Evolutionary conservation across 2,329 filamentous ascomycete species (phyloP).

Genomic region (Bipolaris cookei): DNA sequence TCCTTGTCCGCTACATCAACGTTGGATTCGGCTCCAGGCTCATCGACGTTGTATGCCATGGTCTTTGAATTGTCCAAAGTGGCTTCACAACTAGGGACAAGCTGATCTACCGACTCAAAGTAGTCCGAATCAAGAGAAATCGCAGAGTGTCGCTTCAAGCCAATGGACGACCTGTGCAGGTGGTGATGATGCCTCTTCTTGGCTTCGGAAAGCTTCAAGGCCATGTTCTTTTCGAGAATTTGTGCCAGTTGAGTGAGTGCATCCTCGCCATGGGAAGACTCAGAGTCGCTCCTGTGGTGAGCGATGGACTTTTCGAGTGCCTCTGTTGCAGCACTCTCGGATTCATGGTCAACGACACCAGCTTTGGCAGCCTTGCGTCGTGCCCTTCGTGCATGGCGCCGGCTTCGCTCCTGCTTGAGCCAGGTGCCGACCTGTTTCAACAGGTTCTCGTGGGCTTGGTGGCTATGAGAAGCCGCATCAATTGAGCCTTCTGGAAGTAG

Average conservation of each 20-base stretch:
- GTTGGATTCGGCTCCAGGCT: constrained; percentile 55
- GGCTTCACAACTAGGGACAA: constrained; percentile 86
- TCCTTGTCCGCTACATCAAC: constrained; percentile 65
- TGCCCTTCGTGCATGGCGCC: constrained; percentile 64
- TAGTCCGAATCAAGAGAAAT: constrained; percentile 86
- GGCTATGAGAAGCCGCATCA: constrained; percentile 25
- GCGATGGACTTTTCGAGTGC: constrained; percentile 12
- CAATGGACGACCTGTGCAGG: constrained; percentile 38
- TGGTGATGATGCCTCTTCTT: constrained; percentile 40
- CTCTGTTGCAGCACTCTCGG: constrained; percentile 10
- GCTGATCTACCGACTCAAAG: constrained; percentile 73
- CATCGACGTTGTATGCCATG: constrained; percentile 73
- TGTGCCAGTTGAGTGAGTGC: constrained; percentile 81
- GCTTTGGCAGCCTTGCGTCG: constrained; percentile 59
- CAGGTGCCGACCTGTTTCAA: constrained; percentile 80
- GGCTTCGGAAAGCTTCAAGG: constrained; percentile 44
- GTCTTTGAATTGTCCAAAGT: constrained; percentile 90
- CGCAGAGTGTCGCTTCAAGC: constrained; percentile 54
- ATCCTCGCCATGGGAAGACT: constrained; percentile 69
- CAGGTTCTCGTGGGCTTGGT: constrained; percentile 53
- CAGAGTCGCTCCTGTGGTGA: constrained; percentile 59
- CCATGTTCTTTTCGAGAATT: constrained; percentile 74
- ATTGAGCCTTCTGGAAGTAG: constrained; percentile 40
- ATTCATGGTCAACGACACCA: constrained; percentile 5
- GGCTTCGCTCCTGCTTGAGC: constrained; percentile 79